Base-by-base conservation (phyloP, 2,329 filamentous ascomycete species). In the Trichoderma semiorbis region DNA sequence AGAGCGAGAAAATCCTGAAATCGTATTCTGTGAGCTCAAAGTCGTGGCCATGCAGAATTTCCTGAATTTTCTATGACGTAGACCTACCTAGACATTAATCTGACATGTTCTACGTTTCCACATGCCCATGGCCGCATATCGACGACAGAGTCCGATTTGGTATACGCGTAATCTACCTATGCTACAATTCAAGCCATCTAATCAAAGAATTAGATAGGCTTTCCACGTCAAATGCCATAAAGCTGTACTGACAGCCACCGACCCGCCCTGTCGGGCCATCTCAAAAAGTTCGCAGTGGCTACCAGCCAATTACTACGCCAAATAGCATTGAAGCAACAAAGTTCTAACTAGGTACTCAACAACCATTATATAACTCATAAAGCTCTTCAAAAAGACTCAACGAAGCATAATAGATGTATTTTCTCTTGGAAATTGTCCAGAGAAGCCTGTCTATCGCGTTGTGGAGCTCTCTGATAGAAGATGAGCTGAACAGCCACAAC, bases 141-240 rank as follows among this genome's bases (percentile, higher is more conserved):
- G 2, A 24, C 21, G 0, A 24, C n/a, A 1, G 0, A 3, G 10
- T 21, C 2, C 10, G n/a, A 24, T 21, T 50, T 24, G n/a, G 11
- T 11, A 7, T 24, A 50, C 1, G 6, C 7, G 5, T 12, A 50
- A 24, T 5, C 47, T 21, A n/a, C n/a, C n/a, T n/a, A n/a, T n/a
- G n/a, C n/a, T n/a, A n/a, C n/a, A 50, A 50, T 24, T 14, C n/a
- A 50, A 50, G n/a, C 47, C n/a, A 14, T 50, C n/a, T 5, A 12
- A 6, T 50, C 5, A 24, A 24, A 53, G 5, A 7, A 8, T 12
- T 24, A 12, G 8, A 24, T 24, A 21, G 11, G n/a, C n/a, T 53
- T 12, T 14, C 21, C 3, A 24, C 4, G 12, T 6, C 5, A 14
- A 21, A 53, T 53, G 8, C 1, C 43, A 50, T 1, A 11, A 0